Evolutionary conservation across 331 rosid genomes (phyloP).

Genomic region (Pyracantha coccinea): DNA sequence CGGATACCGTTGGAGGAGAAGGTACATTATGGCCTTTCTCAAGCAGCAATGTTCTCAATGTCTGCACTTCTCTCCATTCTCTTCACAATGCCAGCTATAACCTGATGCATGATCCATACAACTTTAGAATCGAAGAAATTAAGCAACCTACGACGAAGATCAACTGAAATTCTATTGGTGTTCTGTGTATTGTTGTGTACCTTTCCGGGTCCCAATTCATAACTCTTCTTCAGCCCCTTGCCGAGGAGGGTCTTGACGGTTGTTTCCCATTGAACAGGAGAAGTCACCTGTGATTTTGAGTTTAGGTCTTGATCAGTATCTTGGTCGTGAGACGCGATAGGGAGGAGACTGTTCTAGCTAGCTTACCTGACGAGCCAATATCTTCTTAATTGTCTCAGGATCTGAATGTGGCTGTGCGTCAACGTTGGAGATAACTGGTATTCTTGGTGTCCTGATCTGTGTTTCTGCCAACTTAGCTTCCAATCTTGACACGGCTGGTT

Average conservation of each 20-base stretch:
- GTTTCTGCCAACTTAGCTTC: slow-evolving; percentile 89
- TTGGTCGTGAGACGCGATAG: background rate
- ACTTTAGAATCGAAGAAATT: background rate
- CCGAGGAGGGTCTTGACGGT: slow-evolving; percentile 72
- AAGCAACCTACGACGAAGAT: background rate
- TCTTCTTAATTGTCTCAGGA: slow-evolving; percentile 75
- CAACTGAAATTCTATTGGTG: background rate
- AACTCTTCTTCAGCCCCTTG: slow-evolving; percentile 82
- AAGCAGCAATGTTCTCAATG: slow-evolving; percentile 71
- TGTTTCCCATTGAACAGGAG: slow-evolving; percentile 99
- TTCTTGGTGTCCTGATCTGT: slow-evolving; percentile 69
- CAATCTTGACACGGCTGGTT: slow-evolving; percentile 93
- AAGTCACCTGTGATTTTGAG: slow-evolving; percentile 67
- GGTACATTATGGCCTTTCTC: slow-evolving; percentile 14
- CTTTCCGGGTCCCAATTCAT: slow-evolving; percentile 99
- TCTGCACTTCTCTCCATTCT: slow-evolving; percentile 78
- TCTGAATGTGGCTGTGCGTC: slow-evolving; percentile 87
- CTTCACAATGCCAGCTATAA: slow-evolving; percentile 90
- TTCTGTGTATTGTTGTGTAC: slow-evolving; percentile 17
- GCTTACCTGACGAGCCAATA: slow-evolving; percentile 77
- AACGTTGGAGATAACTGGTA: slow-evolving; percentile 94
- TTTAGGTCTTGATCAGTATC: slow-evolving; percentile 9
- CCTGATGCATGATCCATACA: slow-evolving; percentile 35
- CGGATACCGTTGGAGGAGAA: slow-evolving; percentile 1
- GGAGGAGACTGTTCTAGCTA: background rate